Base-by-base conservation (phyloP, 108 stramenopile genomes). In the Stephanodiscus minutulus region DNA sequence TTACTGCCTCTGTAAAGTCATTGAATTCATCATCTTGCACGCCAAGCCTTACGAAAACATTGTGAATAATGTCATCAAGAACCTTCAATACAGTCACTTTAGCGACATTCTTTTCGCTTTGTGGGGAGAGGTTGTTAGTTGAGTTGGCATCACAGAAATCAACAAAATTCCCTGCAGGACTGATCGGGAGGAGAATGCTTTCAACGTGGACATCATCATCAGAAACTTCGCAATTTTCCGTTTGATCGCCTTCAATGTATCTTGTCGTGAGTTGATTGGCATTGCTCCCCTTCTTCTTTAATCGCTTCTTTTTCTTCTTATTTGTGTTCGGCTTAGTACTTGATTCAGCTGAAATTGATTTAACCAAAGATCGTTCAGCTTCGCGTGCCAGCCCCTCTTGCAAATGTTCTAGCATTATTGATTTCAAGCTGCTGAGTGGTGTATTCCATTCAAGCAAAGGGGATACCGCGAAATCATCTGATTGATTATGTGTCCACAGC, bases 1-100 rank as follows among this genome's bases (percentile, higher is more conserved):
- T 10, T 28, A 68, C 67, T 15, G 55, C 67, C 43, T 58, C 55
- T 21, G 20, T 46, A 27, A 68, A 68, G 17, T 68, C 67, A 65
- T 52, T 64, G 68, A 41, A 64, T 50, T 54, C 27, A 21, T 64
- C 70, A 7, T 50, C 52, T 17, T 72, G 55, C 44, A 91, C 43
- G 15, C 90, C 90, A 62, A 88, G 84, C 49, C 79, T 52, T 12
- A 29, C 24, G 48, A 88, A 88, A 3, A 76, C 87, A 21, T 56
- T 61, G 47, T 81, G 62, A 24, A 88, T 47, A 33, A 87, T 58
- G 36, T 83, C 83, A 39, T 91, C 76, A 31, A 91, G 15, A 31
- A 91, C 55, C 15, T 63, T 28, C 15, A 88, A 68, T 28, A 72
- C 82, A 18, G 69, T 61, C n/a, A 91, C 68, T 50, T 84, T 86